Evolutionary conservation across 495 filamentous ascomycete genomes (phyloP).

Genomic region (Xylaria acuta): DNA sequence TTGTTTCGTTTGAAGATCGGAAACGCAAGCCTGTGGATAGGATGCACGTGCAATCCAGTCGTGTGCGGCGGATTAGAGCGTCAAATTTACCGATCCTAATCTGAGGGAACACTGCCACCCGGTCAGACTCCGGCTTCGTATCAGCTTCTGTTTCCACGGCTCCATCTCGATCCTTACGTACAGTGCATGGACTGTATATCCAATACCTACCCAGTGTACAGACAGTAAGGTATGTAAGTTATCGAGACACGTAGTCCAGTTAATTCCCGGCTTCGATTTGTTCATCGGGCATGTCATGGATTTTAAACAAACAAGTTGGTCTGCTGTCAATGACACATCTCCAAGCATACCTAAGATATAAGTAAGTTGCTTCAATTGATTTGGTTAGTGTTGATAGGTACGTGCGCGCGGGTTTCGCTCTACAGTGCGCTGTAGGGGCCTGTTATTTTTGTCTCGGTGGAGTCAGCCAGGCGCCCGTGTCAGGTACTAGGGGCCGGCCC

Average conservation of each 20-base stretch:
- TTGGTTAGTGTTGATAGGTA: neutral
- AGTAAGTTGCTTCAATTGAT: neutral
- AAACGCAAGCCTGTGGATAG: slow-evolving; percentile 4
- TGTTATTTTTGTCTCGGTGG: neutral
- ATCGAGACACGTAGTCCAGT: neutral
- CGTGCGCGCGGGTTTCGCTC: neutral
- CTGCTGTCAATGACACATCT: neutral
- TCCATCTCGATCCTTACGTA: neutral
- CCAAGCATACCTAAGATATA: neutral
- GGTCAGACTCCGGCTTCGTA: slow-evolving; percentile 16
- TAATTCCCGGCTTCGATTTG: neutral
- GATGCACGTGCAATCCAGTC: neutral
- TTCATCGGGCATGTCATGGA: neutral
- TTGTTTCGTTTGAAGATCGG: slow-evolving; percentile 8
- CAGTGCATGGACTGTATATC: neutral
- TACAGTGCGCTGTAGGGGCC: neutral
- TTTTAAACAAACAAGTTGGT: too few relatives aligned
- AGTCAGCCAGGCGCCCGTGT: neutral
- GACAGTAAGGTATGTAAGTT: neutral
- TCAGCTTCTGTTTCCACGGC: slow-evolving; percentile 17
- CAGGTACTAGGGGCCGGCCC: slow-evolving; percentile 6
- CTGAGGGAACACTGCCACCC: slow-evolving; percentile 22
- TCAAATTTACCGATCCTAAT: slow-evolving; percentile 3
- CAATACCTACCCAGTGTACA: too few relatives aligned
- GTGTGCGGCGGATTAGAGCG: neutral